Percentiles rank a stretch among this genome's conserved stretches.
Conservation (phyloP, 306 rosid species). For the Senna tora region DNA sequence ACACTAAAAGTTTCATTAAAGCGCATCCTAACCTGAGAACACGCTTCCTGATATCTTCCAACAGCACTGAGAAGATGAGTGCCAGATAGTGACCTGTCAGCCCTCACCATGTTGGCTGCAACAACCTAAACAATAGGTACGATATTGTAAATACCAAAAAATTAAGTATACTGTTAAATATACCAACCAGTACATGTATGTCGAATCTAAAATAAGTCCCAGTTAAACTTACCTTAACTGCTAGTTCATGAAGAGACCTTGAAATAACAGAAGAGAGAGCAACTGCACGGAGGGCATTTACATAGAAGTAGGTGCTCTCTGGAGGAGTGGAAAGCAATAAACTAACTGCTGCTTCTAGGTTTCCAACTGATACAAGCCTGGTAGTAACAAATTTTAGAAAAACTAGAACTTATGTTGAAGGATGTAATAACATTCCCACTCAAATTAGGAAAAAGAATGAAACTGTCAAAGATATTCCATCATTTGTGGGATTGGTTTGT, state of each 20-base stretch:
- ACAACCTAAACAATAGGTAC: slow-evolving; percentile 66
- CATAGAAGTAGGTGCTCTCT: slow-evolving; percentile 90
- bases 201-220: slow-evolving; percentile 33
- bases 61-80: slow-evolving; percentile 99
- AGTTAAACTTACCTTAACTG: slow-evolving; percentile 83
- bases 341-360: slow-evolving; percentile 93
- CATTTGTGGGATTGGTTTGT: no score
- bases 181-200: slow-evolving; percentile 31
- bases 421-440: slow-evolving; percentile 40
- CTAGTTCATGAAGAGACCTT: slow-evolving; percentile 91
- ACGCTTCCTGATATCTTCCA: slow-evolving; percentile 97
- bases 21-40: slow-evolving; percentile 84
- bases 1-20: not conserved
- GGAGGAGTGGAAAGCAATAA: slow-evolving; percentile 95
- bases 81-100: slow-evolving; percentile 93
- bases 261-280: slow-evolving; percentile 98
- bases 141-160: slow-evolving; percentile 31
- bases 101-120: slow-evolving; percentile 99
- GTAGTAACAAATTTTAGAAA: slow-evolving; percentile 8
- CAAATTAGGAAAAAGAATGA: slow-evolving; percentile 18
- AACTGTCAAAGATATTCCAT: not conserved
- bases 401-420: not conserved
- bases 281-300: slow-evolving; percentile 95
- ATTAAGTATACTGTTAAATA: slow-evolving; percentile 18
- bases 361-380: slow-evolving; percentile 93